Conservation (phyloP, 2,329 filamentous ascomycete species). For the Sporothrix sp. region DNA sequence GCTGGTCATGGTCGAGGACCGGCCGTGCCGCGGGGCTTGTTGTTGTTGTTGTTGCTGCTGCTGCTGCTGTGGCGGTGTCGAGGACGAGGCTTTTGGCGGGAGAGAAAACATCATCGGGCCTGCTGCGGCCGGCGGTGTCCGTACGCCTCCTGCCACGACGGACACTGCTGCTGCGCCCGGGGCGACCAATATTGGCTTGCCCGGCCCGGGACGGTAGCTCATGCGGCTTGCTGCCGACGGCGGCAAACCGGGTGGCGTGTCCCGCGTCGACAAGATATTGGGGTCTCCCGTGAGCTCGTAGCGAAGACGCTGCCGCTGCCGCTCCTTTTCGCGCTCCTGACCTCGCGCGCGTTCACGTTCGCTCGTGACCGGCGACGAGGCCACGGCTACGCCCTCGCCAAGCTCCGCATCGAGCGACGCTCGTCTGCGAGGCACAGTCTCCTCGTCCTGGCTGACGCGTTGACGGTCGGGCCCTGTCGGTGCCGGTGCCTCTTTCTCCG, state of each 20-base stretch:
- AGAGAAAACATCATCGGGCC: slow-evolving; percentile 4
- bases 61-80: background rate
- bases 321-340: slow-evolving; percentile 9
- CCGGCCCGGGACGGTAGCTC: slow-evolving; percentile 1
- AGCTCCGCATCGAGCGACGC: slow-evolving; percentile 23
- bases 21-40: background rate
- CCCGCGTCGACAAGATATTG: slow-evolving; percentile 9
- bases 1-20: background rate
- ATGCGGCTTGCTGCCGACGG: background rate
- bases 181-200: background rate
- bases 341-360: slow-evolving; percentile 14
- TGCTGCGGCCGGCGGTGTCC: too few species aligned
- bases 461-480: background rate
- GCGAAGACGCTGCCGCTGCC: slow-evolving; percentile 10
- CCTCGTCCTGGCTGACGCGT: slow-evolving; percentile 20
- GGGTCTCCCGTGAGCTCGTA: slow-evolving; percentile 15
- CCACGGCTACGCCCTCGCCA: slow-evolving; percentile 8
- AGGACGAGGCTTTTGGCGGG: background rate
- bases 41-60: background rate
- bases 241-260: background rate
- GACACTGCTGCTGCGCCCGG: too few species aligned
- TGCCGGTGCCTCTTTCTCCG: slow-evolving; percentile 36
- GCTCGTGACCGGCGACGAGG: background rate
- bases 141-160: too few species aligned
- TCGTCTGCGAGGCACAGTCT: slow-evolving; percentile 10